These are phyloP conservation scores for Gentiana dahurica DNA, from an alignment of 257 asterid genomes.

Conservation along the genomic window DNA sequence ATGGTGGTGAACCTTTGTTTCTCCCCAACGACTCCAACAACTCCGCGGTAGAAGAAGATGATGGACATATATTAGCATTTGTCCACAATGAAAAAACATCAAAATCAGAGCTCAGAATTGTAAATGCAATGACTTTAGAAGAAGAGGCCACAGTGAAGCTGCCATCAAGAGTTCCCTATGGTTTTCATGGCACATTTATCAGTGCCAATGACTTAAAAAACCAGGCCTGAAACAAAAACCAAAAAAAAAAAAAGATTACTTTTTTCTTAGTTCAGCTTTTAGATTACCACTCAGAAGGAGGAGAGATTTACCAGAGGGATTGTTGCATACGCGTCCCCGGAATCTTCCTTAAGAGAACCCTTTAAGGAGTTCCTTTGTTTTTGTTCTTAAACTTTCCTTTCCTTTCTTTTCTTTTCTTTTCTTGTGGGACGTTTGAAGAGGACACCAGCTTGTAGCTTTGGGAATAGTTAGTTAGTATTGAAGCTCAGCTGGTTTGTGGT, in stretches of 20 bases:
- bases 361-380: slow-evolving; percentile 13
- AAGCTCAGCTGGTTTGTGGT: slow-evolving; percentile 83
- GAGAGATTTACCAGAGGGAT: slow-evolving; percentile 84
- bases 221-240: slow-evolving; percentile 31
- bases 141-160: slow-evolving; percentile 62
- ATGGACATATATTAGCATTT: slow-evolving; percentile 67
- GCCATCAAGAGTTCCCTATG: slow-evolving; percentile 90
- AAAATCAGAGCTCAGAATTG: slow-evolving; percentile 72
- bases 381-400: slow-evolving; percentile 4
- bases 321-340: slow-evolving; percentile 76
- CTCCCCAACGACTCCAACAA: slow-evolving; percentile 41
- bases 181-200: slow-evolving; percentile 89
- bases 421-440: slow-evolving; percentile 46
- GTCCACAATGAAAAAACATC: slow-evolving; percentile 70
- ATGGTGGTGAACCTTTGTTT: slow-evolving; percentile 93
- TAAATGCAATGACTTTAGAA: slow-evolving; percentile 53
- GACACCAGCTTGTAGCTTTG: slow-evolving; percentile 82
- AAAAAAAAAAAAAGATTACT: background rate
- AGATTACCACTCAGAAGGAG: background rate
- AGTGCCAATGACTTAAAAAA: slow-evolving; percentile 43
- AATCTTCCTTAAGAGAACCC: slow-evolving; percentile 22
- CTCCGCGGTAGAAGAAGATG: slow-evolving; percentile 36
- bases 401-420: slow-evolving; percentile 3
- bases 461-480: slow-evolving; percentile 46
- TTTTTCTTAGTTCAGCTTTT: background rate